Conservation (phyloP, 2,329 filamentous ascomycete genomes). For the Cercospora zeae-maydis region DNA sequence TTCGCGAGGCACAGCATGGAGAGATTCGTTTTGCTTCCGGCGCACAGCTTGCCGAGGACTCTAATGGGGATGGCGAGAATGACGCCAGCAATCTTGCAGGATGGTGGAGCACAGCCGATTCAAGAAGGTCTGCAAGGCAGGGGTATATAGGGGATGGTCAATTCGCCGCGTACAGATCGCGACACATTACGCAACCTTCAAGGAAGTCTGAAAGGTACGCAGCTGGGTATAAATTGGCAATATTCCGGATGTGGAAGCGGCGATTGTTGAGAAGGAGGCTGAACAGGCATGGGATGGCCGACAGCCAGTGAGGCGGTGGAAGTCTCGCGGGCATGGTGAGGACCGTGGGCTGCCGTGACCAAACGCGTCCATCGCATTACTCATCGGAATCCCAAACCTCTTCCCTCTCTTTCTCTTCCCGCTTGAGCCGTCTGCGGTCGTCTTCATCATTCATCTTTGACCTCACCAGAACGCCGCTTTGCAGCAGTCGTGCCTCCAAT, state of each 20-base stretch:
- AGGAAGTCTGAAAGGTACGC: too few relatives aligned
- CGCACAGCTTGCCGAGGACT: not conserved
- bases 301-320: not conserved
- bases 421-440: conserved; percentile 34
- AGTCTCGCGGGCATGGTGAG: not conserved
- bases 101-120: not conserved
- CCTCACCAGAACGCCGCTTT: conserved; percentile 51
- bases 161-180: too few relatives aligned
- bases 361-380: not conserved
- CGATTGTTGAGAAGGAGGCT: not conserved
- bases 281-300: not conserved
- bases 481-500: conserved; percentile 51
- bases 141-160: too few relatives aligned
- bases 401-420: conserved; percentile 33
- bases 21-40: not conserved
- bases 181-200: too few relatives aligned
- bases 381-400: conserved; percentile 50
- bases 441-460: conserved; percentile 51
- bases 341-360: not conserved
- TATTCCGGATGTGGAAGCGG: too few relatives aligned
- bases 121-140: not conserved
- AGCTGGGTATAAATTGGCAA: too few relatives aligned
- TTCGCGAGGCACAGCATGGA: not conserved
- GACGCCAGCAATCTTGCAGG: not conserved
- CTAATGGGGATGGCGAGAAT: not conserved